phyloP scores from a whole-genome alignment of 225 moss, liverwort and hornwort species.

The Pseudoscleropodium purum region DNA sequence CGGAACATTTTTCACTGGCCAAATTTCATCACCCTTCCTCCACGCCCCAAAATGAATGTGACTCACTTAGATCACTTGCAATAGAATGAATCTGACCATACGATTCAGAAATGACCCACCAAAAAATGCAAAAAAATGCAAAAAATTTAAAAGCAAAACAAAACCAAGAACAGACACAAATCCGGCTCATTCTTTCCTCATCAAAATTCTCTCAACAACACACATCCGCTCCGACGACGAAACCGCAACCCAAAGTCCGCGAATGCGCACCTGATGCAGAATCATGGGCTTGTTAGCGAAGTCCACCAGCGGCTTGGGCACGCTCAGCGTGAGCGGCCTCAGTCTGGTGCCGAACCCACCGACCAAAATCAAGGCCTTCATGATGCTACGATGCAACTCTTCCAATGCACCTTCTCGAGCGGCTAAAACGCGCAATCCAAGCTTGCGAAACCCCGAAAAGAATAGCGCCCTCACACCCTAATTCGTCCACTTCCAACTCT shows the following conservation, averaged over 20 bases:
- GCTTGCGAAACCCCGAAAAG: neutral
- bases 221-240: neutral
- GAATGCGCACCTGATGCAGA: conserved; percentile 36
- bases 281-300: conserved; percentile 69
- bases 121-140: no score
- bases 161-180: neutral
- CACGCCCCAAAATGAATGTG: neutral
- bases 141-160: no score
- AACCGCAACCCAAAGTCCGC: neutral
- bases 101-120: neutral
- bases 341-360: conserved; percentile 54
- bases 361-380: conserved; percentile 65
- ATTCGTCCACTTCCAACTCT: neutral
- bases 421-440: neutral
- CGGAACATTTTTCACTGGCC: neutral
- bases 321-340: conserved; percentile 56
- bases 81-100: neutral
- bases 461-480: neutral
- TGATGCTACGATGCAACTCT: neutral
- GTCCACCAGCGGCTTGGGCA: conserved; percentile 57
- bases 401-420: neutral
- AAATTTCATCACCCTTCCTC: neutral
- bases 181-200: no score
- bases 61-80: neutral
- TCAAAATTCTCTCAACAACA: neutral